Percentiles rank a stretch among this genome's conserved stretches.
phyloP scores from a whole-genome alignment of 1,284 basidiomycete genomes.

The Cutaneotrichosporon sp. region DNA sequence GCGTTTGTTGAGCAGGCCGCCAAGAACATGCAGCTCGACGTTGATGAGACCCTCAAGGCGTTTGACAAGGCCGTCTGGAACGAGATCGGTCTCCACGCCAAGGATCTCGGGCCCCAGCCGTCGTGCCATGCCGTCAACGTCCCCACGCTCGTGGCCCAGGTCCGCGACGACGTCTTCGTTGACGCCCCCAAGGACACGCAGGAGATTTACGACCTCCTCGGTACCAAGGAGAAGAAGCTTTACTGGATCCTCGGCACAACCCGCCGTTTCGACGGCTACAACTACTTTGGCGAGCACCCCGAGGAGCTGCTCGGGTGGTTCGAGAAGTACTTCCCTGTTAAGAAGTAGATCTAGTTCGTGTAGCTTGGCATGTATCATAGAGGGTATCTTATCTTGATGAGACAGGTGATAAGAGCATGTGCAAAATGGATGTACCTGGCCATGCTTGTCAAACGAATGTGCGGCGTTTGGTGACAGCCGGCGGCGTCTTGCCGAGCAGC shows the following conservation, averaged over 20 bases:
- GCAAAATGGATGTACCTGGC: too few species aligned
- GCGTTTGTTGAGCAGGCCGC: constrained; percentile 1
- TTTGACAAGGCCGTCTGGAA: constrained; percentile 1
- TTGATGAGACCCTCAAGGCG: background rate
- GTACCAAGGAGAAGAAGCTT: constrained; percentile 6
- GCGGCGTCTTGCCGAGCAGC: too few species aligned
- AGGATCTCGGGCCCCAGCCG: background rate
- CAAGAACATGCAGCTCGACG: background rate
- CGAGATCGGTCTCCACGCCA: background rate
- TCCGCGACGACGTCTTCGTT: background rate
- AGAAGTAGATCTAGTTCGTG: background rate
- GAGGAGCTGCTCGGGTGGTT: constrained; percentile 6
- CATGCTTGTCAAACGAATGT: too few species aligned
- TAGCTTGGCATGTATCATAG: too few species aligned
- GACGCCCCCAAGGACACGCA: constrained; percentile 7
- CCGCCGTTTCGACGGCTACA: constrained; percentile 10
- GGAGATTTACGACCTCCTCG: constrained; percentile 8
- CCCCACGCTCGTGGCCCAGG: constrained; percentile 6
- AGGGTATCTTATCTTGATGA: too few species aligned
- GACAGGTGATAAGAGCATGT: too few species aligned
- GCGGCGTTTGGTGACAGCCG: too few species aligned
- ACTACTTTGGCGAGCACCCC: constrained; percentile 1
- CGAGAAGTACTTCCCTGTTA: constrained; percentile 1
- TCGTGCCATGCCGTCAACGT: background rate
- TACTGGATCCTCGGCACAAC: constrained; percentile 8